Conservation (phyloP, 2,329 filamentous ascomycete genomes). For the Albophoma yamanashiensis region DNA sequence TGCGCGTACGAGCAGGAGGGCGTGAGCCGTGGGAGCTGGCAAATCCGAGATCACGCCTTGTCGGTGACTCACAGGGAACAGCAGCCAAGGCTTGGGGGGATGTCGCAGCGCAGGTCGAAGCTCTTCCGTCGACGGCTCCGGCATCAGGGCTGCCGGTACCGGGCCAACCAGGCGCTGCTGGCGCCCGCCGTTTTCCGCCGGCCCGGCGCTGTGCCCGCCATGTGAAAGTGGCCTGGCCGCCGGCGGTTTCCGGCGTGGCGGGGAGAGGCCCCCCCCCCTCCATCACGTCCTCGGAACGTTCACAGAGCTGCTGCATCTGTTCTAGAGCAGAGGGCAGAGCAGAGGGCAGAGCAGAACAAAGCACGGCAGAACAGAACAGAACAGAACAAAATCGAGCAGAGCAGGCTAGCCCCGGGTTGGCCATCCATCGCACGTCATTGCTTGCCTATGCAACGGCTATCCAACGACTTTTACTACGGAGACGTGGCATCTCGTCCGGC, state of each 20-base stretch:
- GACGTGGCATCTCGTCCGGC: not conserved
- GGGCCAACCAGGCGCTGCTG: not conserved
- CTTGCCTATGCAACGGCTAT: not conserved
- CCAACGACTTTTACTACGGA: not conserved
- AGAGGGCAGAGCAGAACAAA: too few species aligned
- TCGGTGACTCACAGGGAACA: not conserved
- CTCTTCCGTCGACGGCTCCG: not conserved
- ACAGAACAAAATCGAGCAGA: too few species aligned
- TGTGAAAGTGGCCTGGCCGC: constrained; percentile 1
- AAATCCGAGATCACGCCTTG: not conserved
- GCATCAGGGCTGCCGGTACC: not conserved
- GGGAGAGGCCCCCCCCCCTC: not conserved
- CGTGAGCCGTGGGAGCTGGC: not conserved
- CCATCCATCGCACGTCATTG: too few species aligned
- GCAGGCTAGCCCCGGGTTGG: too few species aligned
- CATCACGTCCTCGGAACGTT: not conserved
- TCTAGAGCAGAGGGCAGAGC: not conserved
- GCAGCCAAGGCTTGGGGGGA: not conserved
- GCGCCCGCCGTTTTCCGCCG: constrained; percentile 3
- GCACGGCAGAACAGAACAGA: too few species aligned
- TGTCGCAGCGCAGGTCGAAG: not conserved
- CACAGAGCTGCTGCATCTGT: not conserved
- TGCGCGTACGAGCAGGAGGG: not conserved
- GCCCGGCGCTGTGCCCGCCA: not conserved
- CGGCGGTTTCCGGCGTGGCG: constrained; percentile 3